Evolutionary conservation across 345 rosid genomes (phyloP).

Genomic region (Aegle marmelos): DNA sequence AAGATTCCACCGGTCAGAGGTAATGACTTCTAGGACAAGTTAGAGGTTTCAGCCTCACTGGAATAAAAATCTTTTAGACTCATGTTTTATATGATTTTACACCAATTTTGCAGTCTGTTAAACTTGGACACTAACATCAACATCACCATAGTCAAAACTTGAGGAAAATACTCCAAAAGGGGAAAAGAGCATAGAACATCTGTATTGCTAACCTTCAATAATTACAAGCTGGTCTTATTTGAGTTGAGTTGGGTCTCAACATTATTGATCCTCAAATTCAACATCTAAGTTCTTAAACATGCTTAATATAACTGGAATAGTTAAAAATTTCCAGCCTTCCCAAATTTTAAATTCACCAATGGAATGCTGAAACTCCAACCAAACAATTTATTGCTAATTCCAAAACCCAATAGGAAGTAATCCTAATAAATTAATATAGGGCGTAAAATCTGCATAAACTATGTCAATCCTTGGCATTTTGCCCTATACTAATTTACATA

Average conservation of each 20-base stretch:
- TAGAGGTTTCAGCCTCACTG: neutral
- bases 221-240: neutral
- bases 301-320: neutral
- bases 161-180: neutral
- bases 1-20: neutral
- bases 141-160: neutral
- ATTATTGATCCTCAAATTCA: conserved; percentile 1
- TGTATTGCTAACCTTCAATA: neutral
- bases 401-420: neutral
- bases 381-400: neutral
- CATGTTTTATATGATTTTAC: neutral
- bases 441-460: neutral
- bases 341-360: neutral
- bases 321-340: neutral
- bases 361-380: neutral
- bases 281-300: neutral
- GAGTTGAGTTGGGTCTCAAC: neutral
- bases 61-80: neutral
- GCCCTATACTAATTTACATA: neutral
- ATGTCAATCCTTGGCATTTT: neutral
- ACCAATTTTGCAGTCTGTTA: neutral
- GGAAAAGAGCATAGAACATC: neutral
- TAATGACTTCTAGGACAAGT: neutral
- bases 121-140: neutral
- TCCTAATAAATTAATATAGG: neutral